These are phyloP conservation scores for Trichomonas vaginalis DNA, from an alignment of 208 protist species.

Conservation along the genomic window DNA sequence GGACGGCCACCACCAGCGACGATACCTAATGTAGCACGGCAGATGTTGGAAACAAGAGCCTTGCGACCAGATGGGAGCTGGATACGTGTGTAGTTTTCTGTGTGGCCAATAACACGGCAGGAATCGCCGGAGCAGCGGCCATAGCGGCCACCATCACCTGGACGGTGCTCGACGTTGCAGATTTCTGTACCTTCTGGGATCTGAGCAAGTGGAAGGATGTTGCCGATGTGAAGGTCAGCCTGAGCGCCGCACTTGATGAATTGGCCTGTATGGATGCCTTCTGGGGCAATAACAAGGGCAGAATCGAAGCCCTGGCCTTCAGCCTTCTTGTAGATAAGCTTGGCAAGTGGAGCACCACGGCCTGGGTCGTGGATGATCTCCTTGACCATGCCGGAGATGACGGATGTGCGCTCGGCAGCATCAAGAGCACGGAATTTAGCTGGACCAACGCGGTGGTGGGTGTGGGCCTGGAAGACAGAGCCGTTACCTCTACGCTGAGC, in stretches of 20 bases:
- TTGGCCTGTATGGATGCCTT: conserved; percentile 96
- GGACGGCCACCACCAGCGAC: too few species aligned
- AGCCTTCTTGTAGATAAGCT: conserved; percentile 79
- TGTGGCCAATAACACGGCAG: conserved; percentile 56
- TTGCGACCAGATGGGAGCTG: conserved; percentile 94
- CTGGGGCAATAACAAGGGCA: conserved; percentile 81
- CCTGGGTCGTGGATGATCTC: conserved; percentile 95
- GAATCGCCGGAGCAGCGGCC: conserved; percentile 65
- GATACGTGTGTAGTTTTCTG: conserved; percentile 78
- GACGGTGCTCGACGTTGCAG: too few species aligned
- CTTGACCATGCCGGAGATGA: conserved; percentile 58
- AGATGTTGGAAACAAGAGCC: too few species aligned
- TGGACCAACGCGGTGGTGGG: conserved; percentile 73
- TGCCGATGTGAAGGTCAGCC: conserved; percentile 65
- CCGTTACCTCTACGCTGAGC: conserved; percentile 74
- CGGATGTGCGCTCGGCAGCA: conserved; percentile 85
- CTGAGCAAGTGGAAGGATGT: conserved; percentile 79
- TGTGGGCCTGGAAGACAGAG: conserved; percentile 65
- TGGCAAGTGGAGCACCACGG: conserved; percentile 88
- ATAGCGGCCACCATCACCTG: too few species aligned
- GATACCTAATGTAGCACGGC: too few species aligned
- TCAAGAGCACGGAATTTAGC: conserved; percentile 80
- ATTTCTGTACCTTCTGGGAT: conserved; percentile 94
- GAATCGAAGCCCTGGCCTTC: conserved; percentile 44
- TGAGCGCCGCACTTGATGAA: conserved; percentile 91